These are phyloP conservation scores for Russula olivacea DNA, from an alignment of 768 basidiomycete genomes.

Conservation along the genomic window DNA sequence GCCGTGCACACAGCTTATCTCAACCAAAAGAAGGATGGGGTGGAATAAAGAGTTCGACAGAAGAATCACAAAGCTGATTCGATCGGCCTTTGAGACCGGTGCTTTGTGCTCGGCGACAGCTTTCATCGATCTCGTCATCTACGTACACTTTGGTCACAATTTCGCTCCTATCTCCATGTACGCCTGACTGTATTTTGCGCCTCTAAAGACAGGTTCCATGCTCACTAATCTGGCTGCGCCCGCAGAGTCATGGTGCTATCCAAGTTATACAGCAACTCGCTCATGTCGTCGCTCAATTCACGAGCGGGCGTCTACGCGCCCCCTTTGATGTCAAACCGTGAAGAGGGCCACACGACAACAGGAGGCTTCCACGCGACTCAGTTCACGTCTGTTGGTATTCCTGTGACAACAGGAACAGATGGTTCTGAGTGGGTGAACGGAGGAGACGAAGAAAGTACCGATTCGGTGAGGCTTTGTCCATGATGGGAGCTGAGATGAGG, in stretches of 20 bases:
- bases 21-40: neutral
- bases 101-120: neutral
- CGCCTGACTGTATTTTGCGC: neutral
- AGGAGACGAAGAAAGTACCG: neutral
- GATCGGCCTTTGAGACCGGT: constrained; percentile 6
- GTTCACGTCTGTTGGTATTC: neutral
- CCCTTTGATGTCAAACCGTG: neutral
- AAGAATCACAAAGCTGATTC: constrained; percentile 6
- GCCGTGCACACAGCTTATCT: neutral
- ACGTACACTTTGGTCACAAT: neutral
- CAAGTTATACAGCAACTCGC: constrained; percentile 14
- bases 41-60: neutral
- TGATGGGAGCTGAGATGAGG: neutral
- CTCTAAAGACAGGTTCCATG: neutral
- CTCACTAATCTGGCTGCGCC: neutral
- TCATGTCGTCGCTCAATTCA: constrained; percentile 15
- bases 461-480: neutral
- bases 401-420: neutral
- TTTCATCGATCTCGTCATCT: neutral
- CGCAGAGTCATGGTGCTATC: neutral
- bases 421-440: too few relatives aligned
- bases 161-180: neutral
- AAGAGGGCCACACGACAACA: neutral
- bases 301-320: neutral
- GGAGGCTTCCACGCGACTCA: neutral